phyloP scores from a whole-genome alignment of 225 moss, liverwort and hornwort genomes.

The Antitrichia curtipendula region DNA sequence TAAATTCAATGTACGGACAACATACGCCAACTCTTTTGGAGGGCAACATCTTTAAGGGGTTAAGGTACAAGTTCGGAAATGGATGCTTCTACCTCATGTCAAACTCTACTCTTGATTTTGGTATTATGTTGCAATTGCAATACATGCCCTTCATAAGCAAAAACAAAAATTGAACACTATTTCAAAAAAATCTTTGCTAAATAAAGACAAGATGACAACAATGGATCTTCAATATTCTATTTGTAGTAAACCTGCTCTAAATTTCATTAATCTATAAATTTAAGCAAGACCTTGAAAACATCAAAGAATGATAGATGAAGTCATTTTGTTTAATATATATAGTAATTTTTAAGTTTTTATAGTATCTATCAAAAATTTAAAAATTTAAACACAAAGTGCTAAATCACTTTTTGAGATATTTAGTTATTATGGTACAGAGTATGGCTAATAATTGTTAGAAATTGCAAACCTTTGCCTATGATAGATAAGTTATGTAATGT shows the following conservation, averaged over 20 bases:
- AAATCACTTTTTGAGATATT: background rate
- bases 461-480: background rate
- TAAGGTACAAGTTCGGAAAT: background rate
- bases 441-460: background rate
- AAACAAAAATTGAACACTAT: background rate
- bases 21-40: too few relatives aligned
- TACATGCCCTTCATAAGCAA: accelerated
- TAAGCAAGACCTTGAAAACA: background rate
- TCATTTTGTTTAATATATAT: background rate
- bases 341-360: background rate
- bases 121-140: background rate
- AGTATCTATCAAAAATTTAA: too few relatives aligned
- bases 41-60: too few relatives aligned
- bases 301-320: background rate
- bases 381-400: too few relatives aligned
- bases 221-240: background rate
- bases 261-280: background rate
- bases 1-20: too few relatives aligned
- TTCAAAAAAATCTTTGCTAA: background rate
- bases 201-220: too few relatives aligned
- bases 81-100: background rate
- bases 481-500: background rate
- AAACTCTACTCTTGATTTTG: accelerated
- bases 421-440: too few relatives aligned
- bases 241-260: accelerated